Conservation (phyloP, 108 stramenopile species). For the Epithemia pelagica region DNA sequence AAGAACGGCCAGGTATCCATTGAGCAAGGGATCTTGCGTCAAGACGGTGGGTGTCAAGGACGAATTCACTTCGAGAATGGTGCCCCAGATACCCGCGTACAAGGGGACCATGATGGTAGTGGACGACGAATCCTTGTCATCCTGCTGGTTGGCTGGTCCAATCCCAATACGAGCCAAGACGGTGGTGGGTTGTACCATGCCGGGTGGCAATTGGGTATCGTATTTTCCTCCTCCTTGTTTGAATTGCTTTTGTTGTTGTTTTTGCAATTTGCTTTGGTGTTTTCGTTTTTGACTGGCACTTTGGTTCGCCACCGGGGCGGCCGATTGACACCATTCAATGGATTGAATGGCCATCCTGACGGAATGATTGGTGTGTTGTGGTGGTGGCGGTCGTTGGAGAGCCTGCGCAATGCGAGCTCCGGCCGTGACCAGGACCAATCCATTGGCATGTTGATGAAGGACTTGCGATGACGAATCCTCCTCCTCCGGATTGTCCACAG, state of each 20-base stretch:
- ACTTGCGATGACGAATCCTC: constrained; percentile 13
- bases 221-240: neutral
- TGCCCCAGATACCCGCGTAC: constrained; percentile 60
- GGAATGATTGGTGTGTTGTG: no score
- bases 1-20: constrained; percentile 72
- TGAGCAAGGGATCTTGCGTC: constrained; percentile 51
- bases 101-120: constrained; percentile 3
- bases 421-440: constrained; percentile 65
- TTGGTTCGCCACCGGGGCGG: constrained; percentile 14
- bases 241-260: constrained; percentile 9
- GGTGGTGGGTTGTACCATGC: constrained; percentile 27
- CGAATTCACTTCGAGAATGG: constrained; percentile 60
- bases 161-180: constrained; percentile 17
- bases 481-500: neutral
- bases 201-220: neutral
- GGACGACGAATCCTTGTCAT: neutral
- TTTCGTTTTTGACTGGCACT: constrained; percentile 41
- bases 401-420: constrained; percentile 13
- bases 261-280: constrained; percentile 40
- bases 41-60: constrained; percentile 21
- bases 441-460: constrained; percentile 69
- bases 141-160: neutral
- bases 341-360: neutral
- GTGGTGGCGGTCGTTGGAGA: neutral
- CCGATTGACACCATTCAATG: constrained; percentile 15